Evolutionary conservation across 2,329 filamentous ascomycete genomes (phyloP).

Genomic region (Leptographium lundbergii): DNA sequence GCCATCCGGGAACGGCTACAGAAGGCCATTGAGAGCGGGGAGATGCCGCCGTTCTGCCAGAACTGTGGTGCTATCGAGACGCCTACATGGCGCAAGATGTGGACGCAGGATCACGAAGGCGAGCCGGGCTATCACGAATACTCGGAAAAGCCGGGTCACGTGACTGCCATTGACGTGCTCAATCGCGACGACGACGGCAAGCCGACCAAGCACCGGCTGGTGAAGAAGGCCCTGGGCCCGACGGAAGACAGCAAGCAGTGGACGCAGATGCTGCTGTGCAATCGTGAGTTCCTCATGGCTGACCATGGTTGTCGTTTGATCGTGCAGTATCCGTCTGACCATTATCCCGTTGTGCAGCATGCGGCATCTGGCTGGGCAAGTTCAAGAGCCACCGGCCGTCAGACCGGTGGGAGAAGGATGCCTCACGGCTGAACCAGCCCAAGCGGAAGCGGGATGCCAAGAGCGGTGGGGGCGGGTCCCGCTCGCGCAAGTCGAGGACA

Average conservation of each 20-base stretch:
- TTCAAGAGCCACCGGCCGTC: constrained; percentile 72
- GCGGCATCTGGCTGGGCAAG: constrained; percentile 89
- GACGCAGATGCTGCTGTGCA: constrained; percentile 69
- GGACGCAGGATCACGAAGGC: constrained; percentile 62
- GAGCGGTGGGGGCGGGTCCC: constrained; percentile 29
- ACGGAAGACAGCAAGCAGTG: constrained; percentile 55
- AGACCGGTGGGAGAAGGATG: constrained; percentile 66
- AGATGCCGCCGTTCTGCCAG: constrained; percentile 77
- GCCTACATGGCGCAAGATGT: constrained; percentile 90
- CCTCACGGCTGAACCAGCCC: constrained; percentile 37
- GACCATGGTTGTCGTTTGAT: background rate
- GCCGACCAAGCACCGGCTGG: constrained; percentile 55
- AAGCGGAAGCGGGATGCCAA: constrained; percentile 31
- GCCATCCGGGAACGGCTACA: constrained; percentile 47
- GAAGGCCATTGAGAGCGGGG: constrained; percentile 58
- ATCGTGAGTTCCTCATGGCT: constrained; percentile 45
- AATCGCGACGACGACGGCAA: constrained; percentile 50
- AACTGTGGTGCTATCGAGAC: constrained; percentile 96
- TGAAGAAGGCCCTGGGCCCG: constrained; percentile 58
- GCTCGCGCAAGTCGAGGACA: constrained; percentile 34
- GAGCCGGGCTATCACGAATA: constrained; percentile 57
- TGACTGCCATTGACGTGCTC: constrained; percentile 61
- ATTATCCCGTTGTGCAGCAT: constrained; percentile 38
- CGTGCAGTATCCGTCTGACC: background rate
- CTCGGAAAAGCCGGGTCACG: constrained; percentile 57